Conservation (phyloP, 2,329 filamentous ascomycete genomes). For the Polytolypa hystricis region DNA sequence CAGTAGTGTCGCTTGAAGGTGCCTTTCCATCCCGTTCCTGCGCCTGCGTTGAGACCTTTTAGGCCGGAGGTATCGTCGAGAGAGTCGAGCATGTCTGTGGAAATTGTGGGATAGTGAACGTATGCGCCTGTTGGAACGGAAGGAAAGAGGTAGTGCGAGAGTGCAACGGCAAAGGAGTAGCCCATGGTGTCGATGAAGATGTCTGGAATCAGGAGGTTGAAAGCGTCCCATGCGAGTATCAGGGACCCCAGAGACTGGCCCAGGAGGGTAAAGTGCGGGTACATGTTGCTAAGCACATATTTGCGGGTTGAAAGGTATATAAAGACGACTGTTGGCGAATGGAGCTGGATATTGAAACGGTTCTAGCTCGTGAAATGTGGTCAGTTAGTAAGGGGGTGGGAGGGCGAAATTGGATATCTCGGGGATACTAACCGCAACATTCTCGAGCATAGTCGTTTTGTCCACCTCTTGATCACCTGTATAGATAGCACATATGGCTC, state of each 20-base stretch:
- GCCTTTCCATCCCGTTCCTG: slow-evolving; percentile 62
- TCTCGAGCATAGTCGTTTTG: slow-evolving; percentile 65
- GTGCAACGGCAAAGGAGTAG: slow-evolving; percentile 79
- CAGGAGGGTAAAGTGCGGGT: slow-evolving; percentile 82
- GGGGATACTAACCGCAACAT: slow-evolving; percentile 53
- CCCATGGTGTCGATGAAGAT: slow-evolving; percentile 98
- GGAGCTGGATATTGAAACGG: slow-evolving; percentile 85
- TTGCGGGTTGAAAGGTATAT: slow-evolving; percentile 81
- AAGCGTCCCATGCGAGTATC: slow-evolving; percentile 80
- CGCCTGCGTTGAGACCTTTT: slow-evolving; percentile 72
- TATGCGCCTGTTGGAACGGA: slow-evolving; percentile 78
- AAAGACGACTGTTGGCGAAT: slow-evolving; percentile 72
- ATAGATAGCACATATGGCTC: slow-evolving; percentile 82
- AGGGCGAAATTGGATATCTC: slow-evolving; percentile 13
- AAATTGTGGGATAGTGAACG: slow-evolving; percentile 96
- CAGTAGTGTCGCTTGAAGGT: slow-evolving; percentile 70
- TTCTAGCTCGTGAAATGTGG: slow-evolving; percentile 38
- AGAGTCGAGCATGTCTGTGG: slow-evolving; percentile 88
- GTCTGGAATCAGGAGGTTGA: slow-evolving; percentile 83
- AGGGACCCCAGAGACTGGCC: slow-evolving; percentile 90
- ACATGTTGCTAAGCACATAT: slow-evolving; percentile 76
- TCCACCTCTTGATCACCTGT: slow-evolving; percentile 86
- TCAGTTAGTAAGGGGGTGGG: background rate
- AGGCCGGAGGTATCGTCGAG: slow-evolving; percentile 55
- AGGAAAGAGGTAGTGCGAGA: slow-evolving; percentile 73